Base-by-base conservation (phyloP, 2,329 filamentous ascomycete genomes). In the Aspergillus costaricaensis region DNA sequence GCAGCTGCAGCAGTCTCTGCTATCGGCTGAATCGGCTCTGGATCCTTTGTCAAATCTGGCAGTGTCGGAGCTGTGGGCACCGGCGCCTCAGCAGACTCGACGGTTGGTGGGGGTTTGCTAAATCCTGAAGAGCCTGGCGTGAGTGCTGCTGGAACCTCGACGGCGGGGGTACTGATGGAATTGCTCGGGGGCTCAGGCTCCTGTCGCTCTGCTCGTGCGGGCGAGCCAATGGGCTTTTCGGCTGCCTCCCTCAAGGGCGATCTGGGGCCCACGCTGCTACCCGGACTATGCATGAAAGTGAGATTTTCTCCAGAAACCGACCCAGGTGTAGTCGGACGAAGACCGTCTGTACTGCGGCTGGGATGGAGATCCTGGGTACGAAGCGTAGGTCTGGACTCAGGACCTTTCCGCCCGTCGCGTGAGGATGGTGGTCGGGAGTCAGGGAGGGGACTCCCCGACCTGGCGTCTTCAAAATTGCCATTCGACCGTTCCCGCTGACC, bases 191-290 rank as follows among this genome's bases (percentile, higher is more conserved):
- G 60, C 49, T 76, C 72, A 58, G 67, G 73, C 49, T 68, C 74
- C 48, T 74, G 68, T 23, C 71, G 70, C 32, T 73, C 72, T 43
- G 68, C 67, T 8, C 68, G 68, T 43, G 71, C 59, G 48, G 76
- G 74, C 21, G 77, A 74, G 27, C 74, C 72, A 17, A 77, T 74
- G 36, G 75, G 68, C 50, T 67, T 71, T 23, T 72, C 71, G 27
- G 61, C 68, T 41, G 55, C 61, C 48, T 74, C 73, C 59, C 72
- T 71, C 17, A 71, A 61, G 8, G 70, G 62, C 30, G 72, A 71
- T 48, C 67, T 70, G 30, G 71, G 70, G 1, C 66, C 72, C 56
- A 73, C 55, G 58, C 69, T 73, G 30, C 66, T 65, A 48, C 61
- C 65, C 47, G 70, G 63, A 43, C 68, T 70, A 53, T 65, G 53